Conservation (phyloP, 176 grass and related monocot species). For the Tillandsia fasciculata region DNA sequence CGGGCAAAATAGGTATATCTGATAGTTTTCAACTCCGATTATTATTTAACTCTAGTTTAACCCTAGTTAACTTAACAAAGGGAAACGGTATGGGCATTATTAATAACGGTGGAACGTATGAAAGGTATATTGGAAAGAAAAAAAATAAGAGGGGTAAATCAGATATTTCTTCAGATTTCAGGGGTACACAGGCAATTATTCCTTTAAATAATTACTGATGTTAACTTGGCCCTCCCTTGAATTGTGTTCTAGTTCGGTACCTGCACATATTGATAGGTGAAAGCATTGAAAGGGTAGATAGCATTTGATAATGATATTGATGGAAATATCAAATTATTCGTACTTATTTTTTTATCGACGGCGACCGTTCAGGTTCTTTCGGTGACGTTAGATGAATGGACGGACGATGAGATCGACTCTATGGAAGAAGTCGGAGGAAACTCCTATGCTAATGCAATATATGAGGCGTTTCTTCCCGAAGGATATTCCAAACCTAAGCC, state of each 20-base stretch:
- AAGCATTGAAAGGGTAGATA: not conserved
- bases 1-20: too few species aligned
- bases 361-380: slow-evolving; percentile 43
- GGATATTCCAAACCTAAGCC: slow-evolving; percentile 46
- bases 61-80: too few species aligned
- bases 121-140: too few species aligned
- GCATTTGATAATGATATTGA: not conserved
- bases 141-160: too few species aligned
- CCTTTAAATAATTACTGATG: too few species aligned
- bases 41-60: too few species aligned
- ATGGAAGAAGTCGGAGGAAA: slow-evolving; percentile 88
- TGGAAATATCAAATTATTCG: not conserved
- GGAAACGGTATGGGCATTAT: too few species aligned
- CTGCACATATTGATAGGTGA: not conserved
- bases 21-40: too few species aligned
- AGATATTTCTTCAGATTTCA: too few species aligned
- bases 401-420: slow-evolving; percentile 48
- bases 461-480: slow-evolving; percentile 76
- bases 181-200: too few species aligned
- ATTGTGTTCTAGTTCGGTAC: not conserved
- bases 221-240: not conserved
- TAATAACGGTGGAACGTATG: too few species aligned
- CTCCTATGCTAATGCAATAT: slow-evolving; percentile 67
- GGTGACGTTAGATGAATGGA: slow-evolving; percentile 72
- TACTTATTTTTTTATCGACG: not conserved